Percentiles rank a stretch among this genome's conserved stretches.
Evolutionary conservation across 2,329 filamentous ascomycete species (phyloP).

Genomic region (Aspergillus quadrilineatus): DNA sequence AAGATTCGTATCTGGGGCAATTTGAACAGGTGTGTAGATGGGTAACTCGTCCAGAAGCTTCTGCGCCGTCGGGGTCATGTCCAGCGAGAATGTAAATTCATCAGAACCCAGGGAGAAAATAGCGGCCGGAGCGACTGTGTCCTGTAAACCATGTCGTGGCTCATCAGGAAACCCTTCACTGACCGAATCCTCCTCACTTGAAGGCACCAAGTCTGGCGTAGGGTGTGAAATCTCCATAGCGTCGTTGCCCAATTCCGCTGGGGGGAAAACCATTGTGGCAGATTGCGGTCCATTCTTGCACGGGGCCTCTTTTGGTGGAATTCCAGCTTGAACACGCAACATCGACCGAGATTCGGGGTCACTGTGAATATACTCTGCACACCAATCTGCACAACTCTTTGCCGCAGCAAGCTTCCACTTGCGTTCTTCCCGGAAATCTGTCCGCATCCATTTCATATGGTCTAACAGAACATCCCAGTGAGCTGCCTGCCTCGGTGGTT

Average conservation of each 20-base stretch:
- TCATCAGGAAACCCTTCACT: slow-evolving; percentile 50
- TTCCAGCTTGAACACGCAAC: slow-evolving; percentile 63
- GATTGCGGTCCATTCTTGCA: slow-evolving; percentile 27
- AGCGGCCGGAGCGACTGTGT: slow-evolving; percentile 63
- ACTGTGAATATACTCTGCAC: slow-evolving; percentile 75
- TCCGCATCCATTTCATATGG: slow-evolving; percentile 98
- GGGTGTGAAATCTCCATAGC: slow-evolving; percentile 44
- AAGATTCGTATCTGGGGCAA: slow-evolving; percentile 59
- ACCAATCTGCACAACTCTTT: slow-evolving; percentile 75
- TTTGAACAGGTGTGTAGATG: slow-evolving; percentile 64
- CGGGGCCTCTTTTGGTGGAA: slow-evolving; percentile 27
- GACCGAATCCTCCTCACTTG: slow-evolving; percentile 59
- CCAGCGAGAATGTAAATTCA: slow-evolving; percentile 76
- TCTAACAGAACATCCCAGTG: slow-evolving; percentile 85
- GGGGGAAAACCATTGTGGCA: slow-evolving; percentile 30
- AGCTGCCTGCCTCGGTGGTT: slow-evolving; percentile 72
- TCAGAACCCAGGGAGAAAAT: slow-evolving; percentile 81
- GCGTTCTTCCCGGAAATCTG: slow-evolving; percentile 88
- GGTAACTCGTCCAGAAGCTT: slow-evolving; percentile 78
- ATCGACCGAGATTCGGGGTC: slow-evolving; percentile 61
- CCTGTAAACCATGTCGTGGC: slow-evolving; percentile 43
- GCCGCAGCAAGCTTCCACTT: slow-evolving; percentile 89
- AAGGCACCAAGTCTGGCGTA: slow-evolving; percentile 67
- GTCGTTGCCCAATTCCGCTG: slow-evolving; percentile 36
- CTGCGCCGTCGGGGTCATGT: slow-evolving; percentile 71